Percentiles rank a stretch among this genome's conserved stretches.
Conservation (phyloP, 2,329 filamentous ascomycete species). For the Penicillium sp. region DNA sequence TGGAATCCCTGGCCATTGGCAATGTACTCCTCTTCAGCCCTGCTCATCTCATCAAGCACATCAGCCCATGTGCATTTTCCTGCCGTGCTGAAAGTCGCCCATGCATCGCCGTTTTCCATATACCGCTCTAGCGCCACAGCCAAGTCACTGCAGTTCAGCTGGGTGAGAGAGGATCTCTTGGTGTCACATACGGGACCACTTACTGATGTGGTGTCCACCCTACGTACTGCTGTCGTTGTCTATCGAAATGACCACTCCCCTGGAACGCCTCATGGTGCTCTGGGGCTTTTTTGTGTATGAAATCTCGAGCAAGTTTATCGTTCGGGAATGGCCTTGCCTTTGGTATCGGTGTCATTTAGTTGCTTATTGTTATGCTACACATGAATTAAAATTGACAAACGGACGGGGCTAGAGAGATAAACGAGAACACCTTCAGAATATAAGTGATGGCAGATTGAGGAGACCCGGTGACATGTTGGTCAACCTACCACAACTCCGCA, state of each 20-base stretch:
- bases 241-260: not conserved
- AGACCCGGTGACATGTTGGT: not conserved
- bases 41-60: conserved; percentile 2
- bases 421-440: no score
- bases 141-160: not conserved
- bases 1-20: not conserved
- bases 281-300: not conserved
- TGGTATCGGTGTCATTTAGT: not conserved
- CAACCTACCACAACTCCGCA: not conserved
- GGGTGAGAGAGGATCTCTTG: not conserved
- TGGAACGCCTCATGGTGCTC: conserved; percentile 1
- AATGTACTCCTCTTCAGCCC: conserved; percentile 1
- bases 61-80: not conserved
- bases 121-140: not conserved
- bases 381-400: no score
- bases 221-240: not conserved
- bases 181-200: not conserved
- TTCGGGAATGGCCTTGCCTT: not conserved
- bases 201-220: conserved; percentile 2
- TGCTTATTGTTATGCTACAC: not conserved
- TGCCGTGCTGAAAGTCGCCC: not conserved
- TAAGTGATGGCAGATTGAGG: not conserved
- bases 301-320: not conserved
- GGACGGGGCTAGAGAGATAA: no score
- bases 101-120: not conserved